Percentiles rank a stretch among this genome's conserved stretches.
Conservation (phyloP, 306 rosid species). For the Castanospermum australe region DNA sequence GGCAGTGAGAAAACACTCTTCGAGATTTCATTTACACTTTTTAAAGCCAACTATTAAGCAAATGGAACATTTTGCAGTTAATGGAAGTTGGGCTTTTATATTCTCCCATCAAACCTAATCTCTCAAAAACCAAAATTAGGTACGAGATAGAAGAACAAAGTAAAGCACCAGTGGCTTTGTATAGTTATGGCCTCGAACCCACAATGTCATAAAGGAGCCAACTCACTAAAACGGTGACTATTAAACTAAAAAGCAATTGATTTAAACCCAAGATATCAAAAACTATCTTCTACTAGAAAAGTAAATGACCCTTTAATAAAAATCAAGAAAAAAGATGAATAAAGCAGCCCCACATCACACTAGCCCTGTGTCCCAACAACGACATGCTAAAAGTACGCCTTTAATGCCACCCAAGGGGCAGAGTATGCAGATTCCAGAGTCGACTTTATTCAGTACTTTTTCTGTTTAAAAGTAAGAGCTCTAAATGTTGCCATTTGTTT, state of each 20-base stretch:
- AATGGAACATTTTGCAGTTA: conserved; percentile 27
- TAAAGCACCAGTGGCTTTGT: conserved; percentile 8
- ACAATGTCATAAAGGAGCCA: conserved; percentile 36
- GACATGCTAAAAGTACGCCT: conserved; percentile 45
- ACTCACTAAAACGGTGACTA: conserved; percentile 40
- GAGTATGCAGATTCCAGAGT: conserved; percentile 33
- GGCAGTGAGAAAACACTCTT: conserved; percentile 7
- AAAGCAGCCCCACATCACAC: conserved; percentile 38
- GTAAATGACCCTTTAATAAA: conserved; percentile 18
- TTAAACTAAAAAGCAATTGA: conserved; percentile 37
- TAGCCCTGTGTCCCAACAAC: conserved; percentile 39
- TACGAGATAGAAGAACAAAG: conserved; percentile 27
- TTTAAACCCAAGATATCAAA: conserved; percentile 38
- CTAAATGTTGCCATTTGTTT: conserved; percentile 25
- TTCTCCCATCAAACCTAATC: conserved; percentile 12
- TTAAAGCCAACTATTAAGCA: neutral
- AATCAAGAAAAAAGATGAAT: neutral
- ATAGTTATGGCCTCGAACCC: conserved; percentile 31
- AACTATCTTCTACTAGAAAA: conserved; percentile 30
- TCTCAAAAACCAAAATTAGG: conserved; percentile 29
- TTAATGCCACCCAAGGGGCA: conserved; percentile 33
- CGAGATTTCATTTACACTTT: neutral
- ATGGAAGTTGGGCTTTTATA: conserved; percentile 24
- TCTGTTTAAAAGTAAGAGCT: conserved; percentile 19
- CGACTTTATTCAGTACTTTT: conserved; percentile 40